Conservation (phyloP, 441 rosid genomes). For the Adansonia rubrostipa region DNA sequence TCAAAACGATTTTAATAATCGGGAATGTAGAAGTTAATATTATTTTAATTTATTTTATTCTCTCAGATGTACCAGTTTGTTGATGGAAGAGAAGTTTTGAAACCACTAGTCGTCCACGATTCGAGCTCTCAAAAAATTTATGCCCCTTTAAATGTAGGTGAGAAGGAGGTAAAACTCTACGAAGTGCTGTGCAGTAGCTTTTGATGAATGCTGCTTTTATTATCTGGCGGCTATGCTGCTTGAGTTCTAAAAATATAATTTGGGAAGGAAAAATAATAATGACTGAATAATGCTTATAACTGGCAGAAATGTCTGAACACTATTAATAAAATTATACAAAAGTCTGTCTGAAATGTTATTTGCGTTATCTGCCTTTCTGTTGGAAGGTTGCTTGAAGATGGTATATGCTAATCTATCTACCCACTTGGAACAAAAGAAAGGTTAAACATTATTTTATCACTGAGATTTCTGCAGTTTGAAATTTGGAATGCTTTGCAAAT, state of each 20-base stretch:
- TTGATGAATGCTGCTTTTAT: neutral
- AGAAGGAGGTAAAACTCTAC: conserved; percentile 16
- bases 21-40: neutral
- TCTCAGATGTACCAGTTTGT: conserved; percentile 17
- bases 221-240: neutral
- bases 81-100: neutral
- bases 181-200: neutral
- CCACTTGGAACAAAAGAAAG: neutral
- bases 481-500: neutral
- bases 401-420: neutral
- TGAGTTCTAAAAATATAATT: neutral
- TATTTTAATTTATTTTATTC: neutral
- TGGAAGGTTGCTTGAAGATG: neutral
- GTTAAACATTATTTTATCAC: neutral
- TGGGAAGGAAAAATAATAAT: neutral
- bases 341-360: neutral
- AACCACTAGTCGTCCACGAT: neutral
- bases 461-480: conserved; percentile 1
- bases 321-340: neutral
- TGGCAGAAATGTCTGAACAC: neutral
- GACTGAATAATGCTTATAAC: neutral
- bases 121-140: conserved; percentile 8
- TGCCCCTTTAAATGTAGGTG: neutral
- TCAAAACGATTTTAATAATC: neutral
- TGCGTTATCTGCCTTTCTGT: neutral